phyloP scores from a whole-genome alignment of 2,329 filamentous ascomycete genomes.

The Westerdykella aurantiaca region DNA sequence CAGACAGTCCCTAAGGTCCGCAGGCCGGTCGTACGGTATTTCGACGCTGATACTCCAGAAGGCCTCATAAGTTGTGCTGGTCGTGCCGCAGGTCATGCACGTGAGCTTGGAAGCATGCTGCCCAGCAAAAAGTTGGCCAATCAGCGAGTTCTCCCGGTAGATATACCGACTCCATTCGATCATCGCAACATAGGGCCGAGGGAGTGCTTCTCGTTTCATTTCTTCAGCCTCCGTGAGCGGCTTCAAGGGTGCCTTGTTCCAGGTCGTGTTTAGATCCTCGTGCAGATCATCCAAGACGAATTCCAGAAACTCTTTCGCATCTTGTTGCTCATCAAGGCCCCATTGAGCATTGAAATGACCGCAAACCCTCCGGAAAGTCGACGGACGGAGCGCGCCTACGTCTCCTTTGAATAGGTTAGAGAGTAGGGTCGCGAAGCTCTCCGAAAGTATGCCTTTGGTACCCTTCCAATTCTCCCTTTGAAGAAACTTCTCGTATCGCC shows the following conservation, averaged over 20 bases:
- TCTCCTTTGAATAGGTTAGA: conserved; percentile 59
- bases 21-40: conserved; percentile 57
- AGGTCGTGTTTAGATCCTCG: conserved; percentile 74
- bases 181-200: conserved; percentile 59
- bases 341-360: conserved; percentile 60
- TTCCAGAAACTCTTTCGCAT: conserved; percentile 82
- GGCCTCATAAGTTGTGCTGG: conserved; percentile 61
- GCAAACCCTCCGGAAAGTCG: conserved; percentile 55
- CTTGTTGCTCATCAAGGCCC: conserved; percentile 74
- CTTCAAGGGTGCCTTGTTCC: conserved; percentile 53
- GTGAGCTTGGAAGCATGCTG: conserved; percentile 58
- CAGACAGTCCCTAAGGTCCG: conserved; percentile 63
- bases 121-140: conserved; percentile 74
- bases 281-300: conserved; percentile 77
- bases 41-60: conserved; percentile 68
- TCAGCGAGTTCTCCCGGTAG: conserved; percentile 65
- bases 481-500: conserved; percentile 55
- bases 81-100: conserved; percentile 57
- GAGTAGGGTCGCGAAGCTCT: conserved; percentile 57
- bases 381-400: conserved; percentile 41
- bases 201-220: conserved; percentile 54
- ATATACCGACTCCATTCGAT: conserved; percentile 71
- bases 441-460: conserved; percentile 57
- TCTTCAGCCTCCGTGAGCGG: conserved; percentile 57
- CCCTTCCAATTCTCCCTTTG: conserved; percentile 59